Evolutionary conservation across 192 early-diverging fungal genomes (phyloP).

Genomic region (Backusella circina): DNA sequence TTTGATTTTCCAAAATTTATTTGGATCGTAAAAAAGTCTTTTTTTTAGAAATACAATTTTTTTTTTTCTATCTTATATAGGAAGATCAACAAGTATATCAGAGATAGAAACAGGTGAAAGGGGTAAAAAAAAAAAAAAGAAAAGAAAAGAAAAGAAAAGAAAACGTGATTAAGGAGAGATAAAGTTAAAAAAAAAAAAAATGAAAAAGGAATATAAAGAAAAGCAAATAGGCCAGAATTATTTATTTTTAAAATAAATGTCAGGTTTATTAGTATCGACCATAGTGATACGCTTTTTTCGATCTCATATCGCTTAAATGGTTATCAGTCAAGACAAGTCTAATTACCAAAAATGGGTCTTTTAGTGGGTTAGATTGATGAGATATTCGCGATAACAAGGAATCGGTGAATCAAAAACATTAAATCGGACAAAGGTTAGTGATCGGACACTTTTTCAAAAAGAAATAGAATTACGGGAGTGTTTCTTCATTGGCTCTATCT

Average conservation of each 20-base stretch:
- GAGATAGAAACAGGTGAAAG: not conserved
- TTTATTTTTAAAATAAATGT: constrained; percentile 1
- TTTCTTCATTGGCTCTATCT: not conserved
- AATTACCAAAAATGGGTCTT: not conserved
- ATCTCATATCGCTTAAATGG: not conserved
- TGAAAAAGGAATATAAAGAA: not conserved
- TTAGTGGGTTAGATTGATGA: not conserved
- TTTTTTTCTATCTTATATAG: not conserved
- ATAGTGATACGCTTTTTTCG: not conserved
- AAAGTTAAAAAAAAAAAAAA: not conserved
- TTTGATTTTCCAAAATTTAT: not conserved
- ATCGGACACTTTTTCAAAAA: not conserved
- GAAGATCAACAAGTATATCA: not conserved
- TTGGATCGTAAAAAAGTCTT: not conserved
- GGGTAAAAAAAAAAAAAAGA: not conserved
- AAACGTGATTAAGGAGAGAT: not conserved
- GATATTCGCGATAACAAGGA: not conserved
- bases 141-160: not conserved
- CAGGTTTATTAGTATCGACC: not conserved
- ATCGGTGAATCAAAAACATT: not conserved
- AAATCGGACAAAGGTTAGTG: not conserved
- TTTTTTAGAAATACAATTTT: not conserved
- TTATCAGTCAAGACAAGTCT: not conserved
- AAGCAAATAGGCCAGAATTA: not conserved
- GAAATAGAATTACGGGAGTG: not conserved